A percentile compares a stretch with the other conserved stretches of the same genome.
Conservation (phyloP, 2,329 filamentous ascomycete species). For the Fusarium longipes region DNA sequence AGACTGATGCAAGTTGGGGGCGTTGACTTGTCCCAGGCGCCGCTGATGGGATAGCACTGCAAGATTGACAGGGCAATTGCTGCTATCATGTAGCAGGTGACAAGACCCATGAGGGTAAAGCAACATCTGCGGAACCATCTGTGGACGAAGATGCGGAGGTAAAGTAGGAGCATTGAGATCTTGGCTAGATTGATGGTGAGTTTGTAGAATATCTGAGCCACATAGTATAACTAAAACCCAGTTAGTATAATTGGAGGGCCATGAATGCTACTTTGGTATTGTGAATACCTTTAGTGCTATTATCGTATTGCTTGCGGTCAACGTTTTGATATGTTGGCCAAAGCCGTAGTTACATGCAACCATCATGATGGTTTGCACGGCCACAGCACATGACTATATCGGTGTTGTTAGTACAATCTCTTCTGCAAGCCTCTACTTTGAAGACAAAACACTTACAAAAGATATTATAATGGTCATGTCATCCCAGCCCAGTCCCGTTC, state of each 20-base stretch:
- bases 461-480: conserved; percentile 57
- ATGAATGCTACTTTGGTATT: not conserved
- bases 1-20: conserved; percentile 59
- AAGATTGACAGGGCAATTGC: conserved; percentile 59
- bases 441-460: conserved; percentile 49
- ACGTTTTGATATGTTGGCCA: conserved; percentile 54
- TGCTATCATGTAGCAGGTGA: conserved; percentile 59
- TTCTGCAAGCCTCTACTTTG: not conserved
- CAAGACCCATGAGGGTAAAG: conserved; percentile 55
- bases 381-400: conserved; percentile 50
- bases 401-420: not conserved
- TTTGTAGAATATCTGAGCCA: conserved; percentile 66
- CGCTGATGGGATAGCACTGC: conserved; percentile 61
- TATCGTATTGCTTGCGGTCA: conserved; percentile 50
- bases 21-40: conserved; percentile 58
- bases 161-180: conserved; percentile 63
- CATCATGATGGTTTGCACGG: conserved; percentile 55
- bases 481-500: conserved; percentile 54
- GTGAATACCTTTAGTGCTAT: conserved; percentile 52
- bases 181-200: conserved; percentile 65
- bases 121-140: conserved; percentile 58
- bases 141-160: conserved; percentile 64
- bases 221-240: conserved; percentile 59
- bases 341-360: conserved; percentile 56
- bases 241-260: not conserved